Evolutionary conservation across 2,329 filamentous ascomycete species (phyloP).

Genomic region (Bipolaris cookei): DNA sequence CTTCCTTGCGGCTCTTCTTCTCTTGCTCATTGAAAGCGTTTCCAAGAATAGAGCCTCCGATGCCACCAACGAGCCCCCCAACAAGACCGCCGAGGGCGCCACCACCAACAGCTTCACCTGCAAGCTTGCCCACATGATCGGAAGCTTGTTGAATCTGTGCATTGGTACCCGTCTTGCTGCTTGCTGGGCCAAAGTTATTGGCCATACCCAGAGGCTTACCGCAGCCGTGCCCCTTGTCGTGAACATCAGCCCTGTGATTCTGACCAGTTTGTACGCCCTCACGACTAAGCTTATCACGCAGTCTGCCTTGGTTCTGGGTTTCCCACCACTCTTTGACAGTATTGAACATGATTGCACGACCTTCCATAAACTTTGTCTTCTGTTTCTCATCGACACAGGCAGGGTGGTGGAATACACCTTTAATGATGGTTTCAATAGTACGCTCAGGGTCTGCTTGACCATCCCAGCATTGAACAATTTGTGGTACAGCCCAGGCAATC

Average conservation of each 20-base stretch:
- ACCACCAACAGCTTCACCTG: constrained; percentile 66
- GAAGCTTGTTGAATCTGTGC: constrained; percentile 40
- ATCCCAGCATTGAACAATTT: constrained; percentile 88
- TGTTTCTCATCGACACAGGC: constrained; percentile 73
- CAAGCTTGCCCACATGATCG: constrained; percentile 57
- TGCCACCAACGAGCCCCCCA: constrained; percentile 66
- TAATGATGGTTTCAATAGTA: constrained; percentile 76
- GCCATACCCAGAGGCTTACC: constrained; percentile 79
- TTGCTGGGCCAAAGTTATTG: constrained; percentile 57
- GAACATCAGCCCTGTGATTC: constrained; percentile 86
- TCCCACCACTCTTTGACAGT: constrained; percentile 86
- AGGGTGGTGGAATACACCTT: constrained; percentile 87
- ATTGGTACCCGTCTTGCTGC: constrained; percentile 54
- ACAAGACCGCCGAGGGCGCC: constrained; percentile 73
- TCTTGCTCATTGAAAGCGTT: constrained; percentile 62
- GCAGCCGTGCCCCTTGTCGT: constrained; percentile 86
- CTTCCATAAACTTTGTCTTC: constrained; percentile 70
- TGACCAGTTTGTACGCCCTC: constrained; percentile 76
- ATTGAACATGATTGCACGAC: constrained; percentile 78
- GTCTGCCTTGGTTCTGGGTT: too few relatives aligned
- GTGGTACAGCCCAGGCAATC: constrained; percentile 84
- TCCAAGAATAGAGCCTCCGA: constrained; percentile 68
- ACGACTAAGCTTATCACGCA: constrained; percentile 77
- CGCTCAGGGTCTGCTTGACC: constrained; percentile 75
- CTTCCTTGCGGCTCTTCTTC: constrained; percentile 61